These are phyloP conservation scores for Neurospora crassa DNA, from an alignment of 2,329 filamentous ascomycete species.

Conservation along the genomic window DNA sequence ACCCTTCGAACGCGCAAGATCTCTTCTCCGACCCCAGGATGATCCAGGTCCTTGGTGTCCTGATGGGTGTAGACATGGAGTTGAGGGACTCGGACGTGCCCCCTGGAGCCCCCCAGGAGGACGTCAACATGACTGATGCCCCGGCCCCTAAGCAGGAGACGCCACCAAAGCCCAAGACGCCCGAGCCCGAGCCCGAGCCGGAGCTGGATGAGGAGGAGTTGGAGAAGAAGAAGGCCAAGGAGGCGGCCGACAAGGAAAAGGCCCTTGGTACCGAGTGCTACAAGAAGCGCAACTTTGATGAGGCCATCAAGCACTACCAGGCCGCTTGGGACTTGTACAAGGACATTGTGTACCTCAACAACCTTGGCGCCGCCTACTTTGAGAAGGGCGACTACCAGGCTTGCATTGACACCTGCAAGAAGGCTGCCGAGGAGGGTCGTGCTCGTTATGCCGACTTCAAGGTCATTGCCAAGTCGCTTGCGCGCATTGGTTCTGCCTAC, in stretches of 20 bases:
- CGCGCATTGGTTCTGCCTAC: slow-evolving; percentile 86
- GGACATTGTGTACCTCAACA: slow-evolving; percentile 97
- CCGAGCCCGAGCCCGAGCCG: slow-evolving; percentile 52
- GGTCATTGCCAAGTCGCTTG: slow-evolving; percentile 95
- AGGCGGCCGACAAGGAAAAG: slow-evolving; percentile 90
- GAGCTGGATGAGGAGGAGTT: slow-evolving; percentile 72
- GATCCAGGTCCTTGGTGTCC: slow-evolving; percentile 84
- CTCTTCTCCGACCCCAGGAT: slow-evolving; percentile 86
- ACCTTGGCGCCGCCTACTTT: slow-evolving; percentile 85
- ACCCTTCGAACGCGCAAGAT: slow-evolving; percentile 69
- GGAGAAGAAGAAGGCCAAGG: slow-evolving; percentile 84
- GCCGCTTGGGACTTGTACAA: slow-evolving; percentile 93
- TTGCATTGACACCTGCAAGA: slow-evolving; percentile 75
- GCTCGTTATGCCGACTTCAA: slow-evolving; percentile 93
- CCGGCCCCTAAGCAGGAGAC: slow-evolving; percentile 29
- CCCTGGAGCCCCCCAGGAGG: slow-evolving; percentile 45
- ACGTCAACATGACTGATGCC: slow-evolving; percentile 71
- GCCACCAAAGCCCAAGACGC: slow-evolving; percentile 35
- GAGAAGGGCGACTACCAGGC: slow-evolving; percentile 93
- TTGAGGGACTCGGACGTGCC: slow-evolving; percentile 36
- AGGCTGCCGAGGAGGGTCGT: slow-evolving; percentile 84
- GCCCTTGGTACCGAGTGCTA: slow-evolving; percentile 87
- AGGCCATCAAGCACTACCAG: slow-evolving; percentile 85
- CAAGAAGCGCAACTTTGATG: slow-evolving; percentile 97
- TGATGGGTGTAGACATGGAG: slow-evolving; percentile 89